Evolutionary conservation across 257 asterid species (phyloP).

Genomic region (Perilla frutescens): DNA sequence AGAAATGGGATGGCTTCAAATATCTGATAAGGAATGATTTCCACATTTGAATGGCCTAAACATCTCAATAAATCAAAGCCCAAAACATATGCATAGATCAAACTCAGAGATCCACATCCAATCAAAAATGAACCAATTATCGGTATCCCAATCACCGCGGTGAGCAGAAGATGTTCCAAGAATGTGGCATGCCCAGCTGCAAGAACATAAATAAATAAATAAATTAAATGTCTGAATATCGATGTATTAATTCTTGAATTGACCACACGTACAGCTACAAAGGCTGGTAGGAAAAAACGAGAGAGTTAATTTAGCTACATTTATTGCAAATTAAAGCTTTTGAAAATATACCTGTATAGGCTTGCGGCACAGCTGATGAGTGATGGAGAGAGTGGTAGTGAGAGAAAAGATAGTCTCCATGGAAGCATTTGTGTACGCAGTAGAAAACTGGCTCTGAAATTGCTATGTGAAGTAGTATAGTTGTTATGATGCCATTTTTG

Average conservation of each 20-base stretch:
- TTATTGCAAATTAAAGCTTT: not conserved
- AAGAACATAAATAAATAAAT: not conserved
- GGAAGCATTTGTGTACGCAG: slow-evolving; percentile 67
- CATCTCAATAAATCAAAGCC: slow-evolving; percentile 71
- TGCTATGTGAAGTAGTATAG: slow-evolving; percentile 54
- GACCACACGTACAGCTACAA: not conserved
- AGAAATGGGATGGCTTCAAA: slow-evolving; percentile 67
- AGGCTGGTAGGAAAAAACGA: not conserved
- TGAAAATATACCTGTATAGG: slow-evolving; percentile 63
- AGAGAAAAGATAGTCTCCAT: slow-evolving; percentile 61
- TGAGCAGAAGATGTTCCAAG: slow-evolving; percentile 71
- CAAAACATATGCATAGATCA: slow-evolving; percentile 70
- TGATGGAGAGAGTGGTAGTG: slow-evolving; percentile 85
- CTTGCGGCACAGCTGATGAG: slow-evolving; percentile 80
- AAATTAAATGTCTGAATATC: slow-evolving; percentile 44
- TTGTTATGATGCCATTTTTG: slow-evolving; percentile 56
- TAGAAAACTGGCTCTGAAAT: slow-evolving; percentile 84
- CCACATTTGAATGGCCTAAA: slow-evolving; percentile 85
- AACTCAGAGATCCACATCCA: slow-evolving; percentile 70
- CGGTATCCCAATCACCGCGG: slow-evolving; percentile 73
- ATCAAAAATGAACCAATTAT: slow-evolving; percentile 55
- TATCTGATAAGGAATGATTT: slow-evolving; percentile 71
- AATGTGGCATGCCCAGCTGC: slow-evolving; percentile 88
- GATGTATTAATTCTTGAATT: slow-evolving; percentile 8
- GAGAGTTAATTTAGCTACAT: not conserved